phyloP scores from a whole-genome alignment of 1,284 basidiomycete species.

The Lentinus polychrous region DNA sequence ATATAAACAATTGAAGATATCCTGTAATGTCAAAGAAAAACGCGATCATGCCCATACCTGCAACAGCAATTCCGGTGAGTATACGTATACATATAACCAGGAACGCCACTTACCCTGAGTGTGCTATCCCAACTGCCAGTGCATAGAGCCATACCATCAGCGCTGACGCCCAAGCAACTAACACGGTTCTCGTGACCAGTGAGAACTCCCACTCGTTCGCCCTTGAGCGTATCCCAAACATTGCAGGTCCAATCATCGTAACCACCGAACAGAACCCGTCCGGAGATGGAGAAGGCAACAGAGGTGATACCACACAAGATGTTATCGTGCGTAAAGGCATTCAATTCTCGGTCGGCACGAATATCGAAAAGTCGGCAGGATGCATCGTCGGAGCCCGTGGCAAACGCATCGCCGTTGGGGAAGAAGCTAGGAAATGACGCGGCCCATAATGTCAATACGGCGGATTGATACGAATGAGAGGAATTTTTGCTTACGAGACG shows the following conservation, averaged over 20 bases:
- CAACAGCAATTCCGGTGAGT: background rate
- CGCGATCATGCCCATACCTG: slow-evolving; percentile 37
- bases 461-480: slow-evolving; percentile 19
- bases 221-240: slow-evolving; percentile 98
- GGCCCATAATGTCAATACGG: background rate
- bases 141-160: slow-evolving; percentile 96
- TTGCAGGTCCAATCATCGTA: slow-evolving; percentile 99
- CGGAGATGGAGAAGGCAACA: slow-evolving; percentile 95
- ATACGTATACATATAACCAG: background rate
- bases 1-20: slow-evolving; percentile 10
- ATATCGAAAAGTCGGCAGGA: slow-evolving; percentile 98
- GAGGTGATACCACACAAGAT: slow-evolving; percentile 98
- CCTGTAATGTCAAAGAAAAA: slow-evolving; percentile 6
- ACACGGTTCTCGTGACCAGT: slow-evolving; percentile 98
- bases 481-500: slow-evolving; percentile 64
- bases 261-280: slow-evolving; percentile 94
- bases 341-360: slow-evolving; percentile 93
- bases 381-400: slow-evolving; percentile 97
- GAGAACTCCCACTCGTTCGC: slow-evolving; percentile 93
- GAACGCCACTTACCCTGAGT: slow-evolving; percentile 65
- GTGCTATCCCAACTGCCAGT: slow-evolving; percentile 98
- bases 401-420: slow-evolving; percentile 98
- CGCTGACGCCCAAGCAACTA: slow-evolving; percentile 91
- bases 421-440: slow-evolving; percentile 68
- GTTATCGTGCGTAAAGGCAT: slow-evolving; percentile 96